Evolutionary conservation across 495 filamentous ascomycete species (phyloP), one percentile per base, ranked within the genome.

Genomic region (Penicillium fimorum): DNA sequence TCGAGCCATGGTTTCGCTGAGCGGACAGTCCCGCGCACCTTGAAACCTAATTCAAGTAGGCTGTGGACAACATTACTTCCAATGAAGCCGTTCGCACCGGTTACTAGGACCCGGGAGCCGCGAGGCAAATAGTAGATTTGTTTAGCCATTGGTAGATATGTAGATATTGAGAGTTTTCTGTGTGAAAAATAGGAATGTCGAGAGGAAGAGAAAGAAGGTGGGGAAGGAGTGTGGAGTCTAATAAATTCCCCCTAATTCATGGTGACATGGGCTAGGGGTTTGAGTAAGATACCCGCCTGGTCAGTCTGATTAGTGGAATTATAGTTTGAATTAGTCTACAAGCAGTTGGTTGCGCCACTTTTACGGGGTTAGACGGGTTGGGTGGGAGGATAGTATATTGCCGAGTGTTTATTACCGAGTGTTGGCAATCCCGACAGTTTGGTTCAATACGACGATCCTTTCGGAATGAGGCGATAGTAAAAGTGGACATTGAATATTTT

Each of bases 11-110:
- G 81, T 29, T 60, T 59, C 2, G 53, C 29, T 12, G 64, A 44
- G 25, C 82, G 79, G 2, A 77, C 76, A 0, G 77, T 78, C 13
- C 75, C 68, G 10, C 76, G 70, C 17, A 83, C 77, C 17, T 53
- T 64, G 66, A 70, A 79, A 1, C 76, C 78, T 8, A 65, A 50
- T 15, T 69, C 61, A 1, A 82, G 66, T 18, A 80, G 70, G 12
- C 61, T 50, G 24, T 76, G 62, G 46, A 78, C 60, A 47, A 81
- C 65, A 42, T 81, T 76, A 22, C 69, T 62, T 27, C 69, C 80
- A 37, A 83, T 65, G 54, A 69, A 81, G 44, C 79, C 79, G 47
- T 74, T 77, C 37, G 63, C 77, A 8, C 79, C 79, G 20, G 79
- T 82, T 11, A 82, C 53, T 27, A 82, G 66, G 50, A 82, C 46